phyloP scores from a whole-genome alignment of 192 early-diverging fungal genomes.

The Entrophospora sp. region DNA sequence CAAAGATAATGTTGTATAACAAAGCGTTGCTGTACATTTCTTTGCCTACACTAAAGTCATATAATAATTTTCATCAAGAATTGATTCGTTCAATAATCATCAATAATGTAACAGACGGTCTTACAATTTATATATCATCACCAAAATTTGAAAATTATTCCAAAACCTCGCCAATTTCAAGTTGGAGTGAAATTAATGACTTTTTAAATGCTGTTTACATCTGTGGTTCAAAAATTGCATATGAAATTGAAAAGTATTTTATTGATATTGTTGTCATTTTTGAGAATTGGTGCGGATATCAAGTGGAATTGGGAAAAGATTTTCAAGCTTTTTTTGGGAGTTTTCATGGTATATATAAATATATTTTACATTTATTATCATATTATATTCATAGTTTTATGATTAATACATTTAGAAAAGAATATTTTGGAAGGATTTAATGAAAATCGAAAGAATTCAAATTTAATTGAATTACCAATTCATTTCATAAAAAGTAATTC shows the following conservation, averaged over 20 bases:
- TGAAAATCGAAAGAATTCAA: not conserved
- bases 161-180: not conserved
- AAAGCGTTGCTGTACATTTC: slow-evolving; percentile 11
- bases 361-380: not conserved
- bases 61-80: not conserved
- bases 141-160: not conserved
- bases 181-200: slow-evolving; percentile 2
- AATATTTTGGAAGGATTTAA: not conserved
- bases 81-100: not conserved
- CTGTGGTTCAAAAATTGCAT: slow-evolving; percentile 35
- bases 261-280: slow-evolving; percentile 52
- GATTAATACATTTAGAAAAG: not conserved
- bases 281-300: slow-evolving; percentile 51
- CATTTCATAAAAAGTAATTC: not conserved
- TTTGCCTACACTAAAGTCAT: not conserved
- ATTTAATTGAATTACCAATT: not conserved
- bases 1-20: too few species aligned
- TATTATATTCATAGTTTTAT: not conserved
- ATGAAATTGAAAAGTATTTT: slow-evolving; percentile 30
- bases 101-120: not conserved
- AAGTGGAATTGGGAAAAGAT: slow-evolving; percentile 27
- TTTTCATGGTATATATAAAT: slow-evolving; percentile 25
- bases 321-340: slow-evolving; percentile 36
- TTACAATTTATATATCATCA: slow-evolving; percentile 1
- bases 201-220: slow-evolving; percentile 37